Evolutionary conservation across 2,329 filamentous ascomycete genomes (phyloP), one percentile per base, ranked within the genome.

Genomic region (Arachnomyces sp.): DNA sequence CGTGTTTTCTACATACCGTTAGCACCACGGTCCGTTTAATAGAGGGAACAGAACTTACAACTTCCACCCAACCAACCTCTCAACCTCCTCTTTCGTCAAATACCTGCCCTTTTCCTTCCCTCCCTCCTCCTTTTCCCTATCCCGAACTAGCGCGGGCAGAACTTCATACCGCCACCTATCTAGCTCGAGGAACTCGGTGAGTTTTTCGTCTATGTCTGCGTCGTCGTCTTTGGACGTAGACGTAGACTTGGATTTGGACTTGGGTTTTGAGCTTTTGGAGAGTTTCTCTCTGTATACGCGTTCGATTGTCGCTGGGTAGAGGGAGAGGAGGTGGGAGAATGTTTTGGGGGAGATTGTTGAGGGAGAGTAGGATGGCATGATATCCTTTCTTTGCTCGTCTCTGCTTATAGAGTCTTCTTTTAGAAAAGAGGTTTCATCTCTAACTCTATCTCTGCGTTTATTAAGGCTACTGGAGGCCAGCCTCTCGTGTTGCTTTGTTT

Each of bases 1-100:
- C 66, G 33, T 68, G 65, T 52, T 64, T 65, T 30, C 62, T 64
- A 16, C 38, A 7, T n/a, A 18, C 16, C 36, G 36, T 18, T 31
- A 43, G 40, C 9, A 31, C 29, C 21, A 15, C 1, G 17, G 40
- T 25, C 14, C 7, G 7, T 25, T 28, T 3, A 25, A 32, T 17
- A 4, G 18, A 32, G 25, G 16, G 16, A 13, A 31, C 33, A 15
- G 31, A 14, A 57, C 60, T 52, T 49, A 69, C 66, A 64, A 52
- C 46, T 69, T 69, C 66, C 66, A 69, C 34, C 66, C 61, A 48
- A 69, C 63, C 37, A 66, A 46, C 36, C 46, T 52, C 35, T 62
- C 49, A 28, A 67, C 34, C 12, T 67, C 59, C 2, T 60, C 56
- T 25, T 62, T 62, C 8, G 49, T 49, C 6, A 67, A 36, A 39